Percentiles rank a stretch among this genome's conserved stretches.
Evolutionary conservation across 495 filamentous ascomycete genomes (phyloP).

Genomic region (Neurospora intermedia): DNA sequence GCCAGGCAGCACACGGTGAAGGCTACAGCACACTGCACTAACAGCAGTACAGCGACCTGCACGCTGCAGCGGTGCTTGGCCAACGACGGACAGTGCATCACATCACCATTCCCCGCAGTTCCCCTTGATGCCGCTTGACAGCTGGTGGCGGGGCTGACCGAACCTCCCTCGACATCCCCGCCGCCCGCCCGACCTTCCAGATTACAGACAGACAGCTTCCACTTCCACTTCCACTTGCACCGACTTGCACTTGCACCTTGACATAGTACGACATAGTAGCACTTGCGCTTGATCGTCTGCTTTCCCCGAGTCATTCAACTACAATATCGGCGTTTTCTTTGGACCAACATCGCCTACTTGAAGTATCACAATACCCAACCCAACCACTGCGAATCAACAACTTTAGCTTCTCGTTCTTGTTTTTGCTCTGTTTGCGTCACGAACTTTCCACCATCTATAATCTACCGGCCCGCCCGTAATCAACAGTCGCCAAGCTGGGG

Average conservation of each 20-base stretch:
- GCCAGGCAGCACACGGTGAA: neutral
- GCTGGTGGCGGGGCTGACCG: conserved; percentile 12
- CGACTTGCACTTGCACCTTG: neutral
- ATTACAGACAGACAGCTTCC: neutral
- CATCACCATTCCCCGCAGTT: conserved; percentile 5
- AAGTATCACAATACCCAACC: neutral
- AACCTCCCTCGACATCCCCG: neutral
- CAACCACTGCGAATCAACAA: neutral
- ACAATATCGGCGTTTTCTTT: neutral
- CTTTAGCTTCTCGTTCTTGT: neutral
- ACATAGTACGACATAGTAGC: neutral
- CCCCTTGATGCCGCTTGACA: neutral
- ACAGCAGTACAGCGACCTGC: neutral
- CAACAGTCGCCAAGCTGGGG: conserved; percentile 43
- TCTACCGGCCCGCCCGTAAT: neutral
- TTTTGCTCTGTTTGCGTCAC: neutral
- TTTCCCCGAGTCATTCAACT: neutral
- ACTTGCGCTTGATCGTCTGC: neutral
- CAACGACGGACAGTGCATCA: conserved; percentile 6
- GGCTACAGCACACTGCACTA: neutral
- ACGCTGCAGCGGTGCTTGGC: neutral
- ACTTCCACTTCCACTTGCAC: neutral
- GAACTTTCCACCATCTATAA: neutral
- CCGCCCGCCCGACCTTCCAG: neutral
- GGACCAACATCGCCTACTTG: neutral